Evolutionary conservation across 1,284 basidiomycete species (phyloP), one percentile per base, ranked within the genome.

Genomic region (Trichosporon faecale): DNA sequence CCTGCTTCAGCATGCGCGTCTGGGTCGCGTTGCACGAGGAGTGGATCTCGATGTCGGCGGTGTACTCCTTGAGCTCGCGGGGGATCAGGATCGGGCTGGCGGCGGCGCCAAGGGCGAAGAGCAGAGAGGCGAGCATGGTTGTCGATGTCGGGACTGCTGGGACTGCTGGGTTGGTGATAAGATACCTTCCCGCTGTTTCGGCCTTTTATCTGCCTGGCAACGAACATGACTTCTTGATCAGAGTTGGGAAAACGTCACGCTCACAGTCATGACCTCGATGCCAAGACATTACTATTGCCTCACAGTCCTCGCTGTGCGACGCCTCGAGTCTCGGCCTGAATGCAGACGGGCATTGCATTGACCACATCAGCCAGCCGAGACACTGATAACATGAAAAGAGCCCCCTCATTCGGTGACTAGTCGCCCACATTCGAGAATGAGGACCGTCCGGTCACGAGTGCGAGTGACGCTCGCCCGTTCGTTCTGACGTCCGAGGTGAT

Each of bases 21-120:
- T 84, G 79, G 12, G 79, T 83, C 16, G 77, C 73, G 73, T 84
- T 84, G 74, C 84, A 85, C 33, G 76, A 79, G 63, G 79, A 75
- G 77, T 85, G 84, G 74, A 85, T 82, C 65, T 74, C 74, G 60
- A 83, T 73, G 33, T 80, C 78, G 12, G 72, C 68, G 25, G 68
- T 71, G 70, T 79, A 78, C 14, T 71, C 44, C n/a, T 73, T 70
- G 31, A 80, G 65, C 3, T 77, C 78, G 33, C 77, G 73, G 33
- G 63, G 44, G 31, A 60, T 23, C 57, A 70, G 40, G 66, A 70
- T 67, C 23, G 57, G 57, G 18, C 57, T 60, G 57, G 57, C 57
- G 57, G 27, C 57, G 4, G 57, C 57, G 57, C 57, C 57, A 5
- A 60, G 21, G 29, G 57, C 25, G 57, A 60, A 16, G 9, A 60